Percentiles rank a stretch among this genome's conserved stretches.
These are phyloP conservation scores for Dendrothele bispora DNA, from an alignment of 768 basidiomycete species.

Conservation along the genomic window DNA sequence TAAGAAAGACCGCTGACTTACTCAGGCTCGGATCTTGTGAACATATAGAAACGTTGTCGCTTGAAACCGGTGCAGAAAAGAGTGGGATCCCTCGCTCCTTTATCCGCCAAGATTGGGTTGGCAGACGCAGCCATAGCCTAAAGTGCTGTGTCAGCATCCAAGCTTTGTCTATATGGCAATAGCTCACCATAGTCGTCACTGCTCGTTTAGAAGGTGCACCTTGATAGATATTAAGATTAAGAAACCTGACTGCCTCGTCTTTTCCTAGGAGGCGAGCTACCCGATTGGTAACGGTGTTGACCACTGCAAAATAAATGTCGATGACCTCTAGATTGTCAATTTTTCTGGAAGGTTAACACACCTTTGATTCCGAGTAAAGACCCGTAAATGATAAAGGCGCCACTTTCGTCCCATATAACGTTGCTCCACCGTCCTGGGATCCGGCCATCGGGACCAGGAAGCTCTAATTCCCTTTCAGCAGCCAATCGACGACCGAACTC, in stretches of 20 bases:
- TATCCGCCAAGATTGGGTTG: conserved; percentile 91
- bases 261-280: conserved; percentile 88
- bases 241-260: conserved; percentile 89
- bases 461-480: conserved; percentile 86
- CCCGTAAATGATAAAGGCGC: conserved; percentile 91
- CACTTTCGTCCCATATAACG: conserved; percentile 97
- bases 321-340: no score
- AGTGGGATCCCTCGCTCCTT: conserved; percentile 83
- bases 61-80: conserved; percentile 94
- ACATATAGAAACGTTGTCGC: conserved; percentile 90
- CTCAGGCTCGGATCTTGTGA: conserved; percentile 90
- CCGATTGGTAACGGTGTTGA: conserved; percentile 93
- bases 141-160: background rate
- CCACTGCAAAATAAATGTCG: no score
- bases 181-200: conserved; percentile 73
- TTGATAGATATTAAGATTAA: conserved; percentile 89
- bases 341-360: no score
- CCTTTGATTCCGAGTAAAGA: conserved; percentile 95
- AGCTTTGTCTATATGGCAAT: background rate
- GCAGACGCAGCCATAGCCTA: conserved; percentile 94
- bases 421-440: conserved; percentile 81
- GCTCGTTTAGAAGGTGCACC: conserved; percentile 87
- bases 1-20: conserved; percentile 37
- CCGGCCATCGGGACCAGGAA: conserved; percentile 71
- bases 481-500: conserved; percentile 98